Evolutionary conservation across 257 asterid species (phyloP).

Genomic region (Pogostemon cablin): DNA sequence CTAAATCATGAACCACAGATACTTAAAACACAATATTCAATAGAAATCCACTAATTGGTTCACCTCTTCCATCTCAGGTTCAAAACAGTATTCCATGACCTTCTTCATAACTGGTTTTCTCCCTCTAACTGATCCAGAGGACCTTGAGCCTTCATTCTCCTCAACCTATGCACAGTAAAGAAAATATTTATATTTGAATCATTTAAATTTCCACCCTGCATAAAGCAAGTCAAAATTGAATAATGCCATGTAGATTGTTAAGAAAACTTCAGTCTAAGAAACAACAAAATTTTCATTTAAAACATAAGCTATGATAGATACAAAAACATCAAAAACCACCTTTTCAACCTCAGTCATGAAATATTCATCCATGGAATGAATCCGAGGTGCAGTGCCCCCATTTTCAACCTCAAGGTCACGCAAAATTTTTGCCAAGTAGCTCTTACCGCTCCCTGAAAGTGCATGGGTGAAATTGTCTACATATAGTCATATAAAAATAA

Average conservation of each 20-base stretch:
- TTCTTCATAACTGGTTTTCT: conserved; percentile 61
- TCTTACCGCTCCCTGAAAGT: conserved; percentile 95
- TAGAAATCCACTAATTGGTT: conserved; percentile 22
- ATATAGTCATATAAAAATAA: not conserved
- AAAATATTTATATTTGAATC: conserved; percentile 24
- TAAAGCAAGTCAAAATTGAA: conserved; percentile 17
- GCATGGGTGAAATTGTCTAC: conserved; percentile 10
- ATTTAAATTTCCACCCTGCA: conserved; percentile 25
- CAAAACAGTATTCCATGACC: conserved; percentile 91
- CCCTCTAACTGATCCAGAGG: conserved; percentile 67
- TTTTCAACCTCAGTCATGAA: conserved; percentile 98
- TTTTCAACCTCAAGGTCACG: conserved; percentile 96
- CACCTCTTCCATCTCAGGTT: conserved; percentile 99
- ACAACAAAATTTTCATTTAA: conserved; percentile 1
- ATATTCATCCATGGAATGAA: conserved; percentile 96
- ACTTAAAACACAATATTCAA: conserved; percentile 24
- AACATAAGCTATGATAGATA: conserved; percentile 20
- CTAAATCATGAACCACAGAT: conserved; percentile 9
- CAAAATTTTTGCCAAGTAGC: conserved; percentile 85
- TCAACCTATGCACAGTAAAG: conserved; percentile 56
- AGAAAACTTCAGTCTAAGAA: conserved; percentile 3
- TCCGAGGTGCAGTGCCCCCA: conserved; percentile 90
- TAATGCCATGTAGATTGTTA: not conserved
- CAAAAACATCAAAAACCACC: conserved; percentile 44
- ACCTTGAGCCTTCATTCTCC: conserved; percentile 61